Evolutionary conservation across 2,329 filamentous ascomycete species (phyloP).

Genomic region (Diaporthe sp.): DNA sequence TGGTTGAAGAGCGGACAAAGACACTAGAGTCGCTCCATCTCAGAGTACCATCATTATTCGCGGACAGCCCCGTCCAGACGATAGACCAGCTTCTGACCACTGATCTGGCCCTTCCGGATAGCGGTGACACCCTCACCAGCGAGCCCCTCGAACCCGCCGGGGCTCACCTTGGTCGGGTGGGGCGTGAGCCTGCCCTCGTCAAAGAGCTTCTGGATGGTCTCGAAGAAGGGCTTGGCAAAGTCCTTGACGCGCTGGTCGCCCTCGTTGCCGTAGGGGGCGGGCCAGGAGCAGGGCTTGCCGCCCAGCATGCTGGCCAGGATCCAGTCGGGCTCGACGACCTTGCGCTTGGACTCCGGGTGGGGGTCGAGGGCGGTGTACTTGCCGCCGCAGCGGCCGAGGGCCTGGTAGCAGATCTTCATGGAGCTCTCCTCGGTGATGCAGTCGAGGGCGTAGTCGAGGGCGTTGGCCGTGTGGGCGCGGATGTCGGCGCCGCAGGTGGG

Average conservation of each 20-base stretch:
- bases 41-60: background rate
- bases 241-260: conserved; percentile 16
- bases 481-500: conserved; percentile 51
- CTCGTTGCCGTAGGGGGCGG: conserved; percentile 22
- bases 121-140: conserved; percentile 11
- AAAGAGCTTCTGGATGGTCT: conserved; percentile 23
- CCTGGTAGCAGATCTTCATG: conserved; percentile 54
- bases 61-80: conserved; percentile 14
- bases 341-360: conserved; percentile 24
- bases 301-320: conserved; percentile 23
- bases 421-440: conserved; percentile 52
- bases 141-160: conserved; percentile 15
- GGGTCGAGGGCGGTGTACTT: conserved; percentile 43
- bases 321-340: conserved; percentile 31
- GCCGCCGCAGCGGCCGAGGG: conserved; percentile 53
- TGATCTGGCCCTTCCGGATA: conserved; percentile 15
- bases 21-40: background rate
- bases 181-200: conserved; percentile 23
- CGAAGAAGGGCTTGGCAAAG: conserved; percentile 26
- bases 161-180: conserved; percentile 27
- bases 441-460: conserved; percentile 56
- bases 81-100: conserved; percentile 19
- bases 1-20: no score
- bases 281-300: conserved; percentile 23
- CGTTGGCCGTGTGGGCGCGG: conserved; percentile 54